Conservation (phyloP, 2,329 filamentous ascomycete species). For the Fusarium sp. region DNA sequence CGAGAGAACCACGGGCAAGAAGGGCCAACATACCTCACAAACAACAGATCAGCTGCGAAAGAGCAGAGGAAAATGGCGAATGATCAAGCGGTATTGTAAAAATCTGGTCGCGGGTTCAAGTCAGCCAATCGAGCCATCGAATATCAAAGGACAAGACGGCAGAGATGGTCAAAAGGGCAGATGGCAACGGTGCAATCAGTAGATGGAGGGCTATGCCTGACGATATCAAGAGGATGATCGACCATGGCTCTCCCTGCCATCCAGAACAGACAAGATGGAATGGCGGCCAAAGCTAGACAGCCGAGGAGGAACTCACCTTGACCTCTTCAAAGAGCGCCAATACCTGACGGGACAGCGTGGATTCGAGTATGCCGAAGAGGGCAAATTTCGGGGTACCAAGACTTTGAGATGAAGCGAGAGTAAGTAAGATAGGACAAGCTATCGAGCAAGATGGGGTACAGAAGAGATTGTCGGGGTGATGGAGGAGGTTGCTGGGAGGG, state of each 20-base stretch:
- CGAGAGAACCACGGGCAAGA: neutral
- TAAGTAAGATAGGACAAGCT: slow-evolving; percentile 67
- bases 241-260: neutral
- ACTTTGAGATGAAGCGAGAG: slow-evolving; percentile 63
- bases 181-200: neutral
- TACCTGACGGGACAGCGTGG: slow-evolving; percentile 44
- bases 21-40: slow-evolving; percentile 43
- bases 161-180: neutral
- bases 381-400: slow-evolving; percentile 59
- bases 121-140: slow-evolving; percentile 1
- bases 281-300: neutral
- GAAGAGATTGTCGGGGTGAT: slow-evolving; percentile 47
- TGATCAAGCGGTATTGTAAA: slow-evolving; percentile 44
- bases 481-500: slow-evolving; percentile 49
- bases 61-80: slow-evolving; percentile 45
- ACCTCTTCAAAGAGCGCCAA: slow-evolving; percentile 41
- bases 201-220: neutral
- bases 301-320: slow-evolving; percentile 36
- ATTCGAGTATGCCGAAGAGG: slow-evolving; percentile 46
- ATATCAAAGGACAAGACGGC: neutral
- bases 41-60: slow-evolving; percentile 46
- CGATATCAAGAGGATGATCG: neutral
- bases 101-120: slow-evolving; percentile 34
- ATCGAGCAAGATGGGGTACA: slow-evolving; percentile 63
- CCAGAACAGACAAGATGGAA: neutral